Evolutionary conservation across 495 filamentous ascomycete genomes (phyloP).

Genomic region (Penicillium goetzii): DNA sequence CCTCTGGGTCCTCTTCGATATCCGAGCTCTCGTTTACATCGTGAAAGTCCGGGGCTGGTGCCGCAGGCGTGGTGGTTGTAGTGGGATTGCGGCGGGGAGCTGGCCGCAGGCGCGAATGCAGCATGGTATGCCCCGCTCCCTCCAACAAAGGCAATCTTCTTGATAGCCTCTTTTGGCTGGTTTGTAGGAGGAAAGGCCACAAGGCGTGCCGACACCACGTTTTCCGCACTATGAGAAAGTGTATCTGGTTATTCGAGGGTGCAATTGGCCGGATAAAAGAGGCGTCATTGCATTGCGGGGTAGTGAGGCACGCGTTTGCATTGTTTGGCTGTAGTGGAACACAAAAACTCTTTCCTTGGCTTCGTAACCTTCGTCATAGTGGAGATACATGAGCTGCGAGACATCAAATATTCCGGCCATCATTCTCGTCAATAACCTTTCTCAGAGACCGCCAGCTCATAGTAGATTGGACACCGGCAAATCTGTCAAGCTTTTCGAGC

Average conservation of each 20-base stretch:
- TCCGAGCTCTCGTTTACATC: conserved; percentile 14
- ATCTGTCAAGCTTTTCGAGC: no score
- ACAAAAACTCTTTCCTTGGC: no score
- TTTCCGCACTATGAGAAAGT: neutral
- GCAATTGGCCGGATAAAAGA: neutral
- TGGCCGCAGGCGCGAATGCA: conserved; percentile 39
- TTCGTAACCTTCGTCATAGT: no score
- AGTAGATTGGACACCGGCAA: no score
- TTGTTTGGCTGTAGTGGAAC: neutral
- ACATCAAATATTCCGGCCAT: no score
- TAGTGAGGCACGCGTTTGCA: neutral
- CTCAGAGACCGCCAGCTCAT: no score
- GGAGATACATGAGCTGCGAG: no score
- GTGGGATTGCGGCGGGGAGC: conserved; percentile 32
- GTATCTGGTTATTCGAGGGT: neutral
- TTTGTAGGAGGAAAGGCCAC: neutral
- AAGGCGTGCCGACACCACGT: neutral
- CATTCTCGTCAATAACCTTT: no score
- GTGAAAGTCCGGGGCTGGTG: conserved; percentile 24
- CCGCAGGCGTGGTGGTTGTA: conserved; percentile 9
- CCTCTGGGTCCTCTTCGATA: conserved; percentile 53
- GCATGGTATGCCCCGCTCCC: conserved; percentile 24
- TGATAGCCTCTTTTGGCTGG: neutral
- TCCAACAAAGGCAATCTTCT: neutral
- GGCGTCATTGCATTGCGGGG: no score